Percentiles rank a stretch among this genome's conserved stretches.
phyloP scores from a whole-genome alignment of 2,329 filamentous ascomycete species.

The Cladosporium sphaerospermum region DNA sequence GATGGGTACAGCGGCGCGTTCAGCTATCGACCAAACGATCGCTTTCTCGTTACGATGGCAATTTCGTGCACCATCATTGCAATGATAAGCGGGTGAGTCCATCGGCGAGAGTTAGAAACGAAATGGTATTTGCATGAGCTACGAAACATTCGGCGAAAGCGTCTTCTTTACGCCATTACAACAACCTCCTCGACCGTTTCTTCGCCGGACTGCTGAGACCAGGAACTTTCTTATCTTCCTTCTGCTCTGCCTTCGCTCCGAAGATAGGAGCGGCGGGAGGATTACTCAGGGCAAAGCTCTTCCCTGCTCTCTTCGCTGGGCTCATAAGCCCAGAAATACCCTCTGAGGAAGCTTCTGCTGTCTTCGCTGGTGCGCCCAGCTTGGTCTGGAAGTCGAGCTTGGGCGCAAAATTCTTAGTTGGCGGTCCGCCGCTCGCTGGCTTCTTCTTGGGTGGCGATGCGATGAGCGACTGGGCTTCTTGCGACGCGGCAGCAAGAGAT shows the following conservation, averaged over 20 bases:
- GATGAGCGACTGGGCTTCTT: slow-evolving; percentile 14
- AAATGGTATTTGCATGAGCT: neutral
- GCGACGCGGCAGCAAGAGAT: neutral
- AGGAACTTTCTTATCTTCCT: slow-evolving; percentile 10
- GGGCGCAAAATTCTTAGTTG: slow-evolving; percentile 12
- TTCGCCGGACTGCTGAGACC: slow-evolving; percentile 23
- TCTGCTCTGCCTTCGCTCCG: neutral
- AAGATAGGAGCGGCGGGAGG: neutral
- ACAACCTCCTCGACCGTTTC: slow-evolving; percentile 28
- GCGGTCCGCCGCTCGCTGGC: neutral
- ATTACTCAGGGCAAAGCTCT: neutral
- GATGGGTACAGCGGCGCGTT: too few species aligned
- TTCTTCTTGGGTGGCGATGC: slow-evolving; percentile 28
- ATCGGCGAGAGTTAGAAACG: too few species aligned
- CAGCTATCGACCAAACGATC: too few species aligned
- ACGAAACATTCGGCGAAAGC: neutral
- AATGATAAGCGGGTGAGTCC: too few species aligned
- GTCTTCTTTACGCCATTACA: neutral
- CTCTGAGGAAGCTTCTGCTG: neutral
- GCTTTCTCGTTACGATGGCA: too few species aligned
- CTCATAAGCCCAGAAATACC: slow-evolving; percentile 4
- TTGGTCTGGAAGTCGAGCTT: slow-evolving; percentile 21
- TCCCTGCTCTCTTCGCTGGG: slow-evolving; percentile 9
- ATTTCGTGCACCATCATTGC: too few species aligned
- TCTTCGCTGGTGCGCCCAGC: slow-evolving; percentile 5